A percentile compares a stretch with the other conserved stretches of the same genome.
Conservation (phyloP, 495 filamentous ascomycete genomes). For the Penicillium pulvis region DNA sequence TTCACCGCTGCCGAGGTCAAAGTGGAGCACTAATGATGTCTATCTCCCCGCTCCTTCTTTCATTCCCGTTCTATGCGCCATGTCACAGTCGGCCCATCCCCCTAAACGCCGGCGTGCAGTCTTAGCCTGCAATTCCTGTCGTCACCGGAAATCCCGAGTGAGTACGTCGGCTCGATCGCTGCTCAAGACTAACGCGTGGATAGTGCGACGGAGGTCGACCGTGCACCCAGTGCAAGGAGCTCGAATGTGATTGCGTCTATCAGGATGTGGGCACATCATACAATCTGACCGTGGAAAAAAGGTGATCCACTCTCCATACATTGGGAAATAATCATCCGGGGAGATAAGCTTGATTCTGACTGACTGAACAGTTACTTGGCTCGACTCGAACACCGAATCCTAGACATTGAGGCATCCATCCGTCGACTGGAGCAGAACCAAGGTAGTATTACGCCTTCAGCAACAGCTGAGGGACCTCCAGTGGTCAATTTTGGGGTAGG, state of each 20-base stretch:
- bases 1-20: slow-evolving; percentile 1
- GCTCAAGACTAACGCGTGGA: not conserved
- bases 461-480: not conserved
- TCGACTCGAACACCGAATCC: slow-evolving; percentile 6
- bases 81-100: slow-evolving; percentile 5
- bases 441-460: not conserved
- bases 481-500: not conserved
- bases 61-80: not conserved
- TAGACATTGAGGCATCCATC: slow-evolving; percentile 6
- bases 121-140: slow-evolving; percentile 15
- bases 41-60: slow-evolving; percentile 4
- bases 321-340: not conserved
- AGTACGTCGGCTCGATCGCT: slow-evolving; percentile 1
- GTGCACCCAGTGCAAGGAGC: slow-evolving; percentile 16
- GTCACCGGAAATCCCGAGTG: slow-evolving; percentile 21
- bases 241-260: slow-evolving; percentile 14
- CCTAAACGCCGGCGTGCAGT: slow-evolving; percentile 12
- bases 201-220: slow-evolving; percentile 11
- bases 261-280: slow-evolving; percentile 9
- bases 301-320: slow-evolving; percentile 3
- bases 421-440: slow-evolving; percentile 5
- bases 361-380: slow-evolving; percentile 1
- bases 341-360: not conserved
- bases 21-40: not conserved
- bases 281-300: slow-evolving; percentile 17